Evolutionary conservation across 2,329 filamentous ascomycete genomes (phyloP), one percentile per base, ranked within the genome.

Genomic region (Niveomyces coronatus): DNA sequence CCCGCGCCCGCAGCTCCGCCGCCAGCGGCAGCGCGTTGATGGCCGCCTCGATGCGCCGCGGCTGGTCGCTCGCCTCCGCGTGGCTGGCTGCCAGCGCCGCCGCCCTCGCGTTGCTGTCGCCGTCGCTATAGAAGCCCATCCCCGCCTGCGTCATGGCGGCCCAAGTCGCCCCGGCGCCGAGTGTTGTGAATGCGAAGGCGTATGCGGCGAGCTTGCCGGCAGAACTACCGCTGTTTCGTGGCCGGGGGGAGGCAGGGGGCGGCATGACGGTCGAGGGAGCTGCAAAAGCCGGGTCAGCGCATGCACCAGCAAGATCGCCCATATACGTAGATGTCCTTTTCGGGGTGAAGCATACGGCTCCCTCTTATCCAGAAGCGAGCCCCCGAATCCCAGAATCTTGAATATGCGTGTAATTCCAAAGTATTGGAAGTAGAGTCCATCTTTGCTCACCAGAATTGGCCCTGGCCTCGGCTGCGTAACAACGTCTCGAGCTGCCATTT

Each of bases 1-100:
- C 66, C 49, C 83, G 70, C 14, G 61, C 60, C 32, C 88, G 80
- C 35, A 96, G 67, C 29, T 72, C 66, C n/a, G 68, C 56, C 4
- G 82, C 71, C n/a, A 94, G 57, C 1, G 85, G 81, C 62, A 91
- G 86, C 31, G 68, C 73, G 52, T 79, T 74, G 57, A 96, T 85
- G 53, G 75, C 73, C 8, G 76, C 67, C 47, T 95, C 82, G 50
- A 93, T 75, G 45, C 74, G 70, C 45, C 52, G 62, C 19, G 67
- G 58, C 39, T 71, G 62, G 9, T 70, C 71, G 54, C n/a, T n/a
- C n/a, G n/a, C n/a, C n/a, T 76, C 74, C 38, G 42, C 45, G 18
- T 48, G 43, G 22, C 60, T 55, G 11, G 75, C 74, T 4, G 60
- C 59, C 65, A 76, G 94, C 47, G 24, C 37, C 10, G 31, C 37